phyloP scores from a whole-genome alignment of 2,329 filamentous ascomycete species.

The Acephala macrosclerotiorum region DNA sequence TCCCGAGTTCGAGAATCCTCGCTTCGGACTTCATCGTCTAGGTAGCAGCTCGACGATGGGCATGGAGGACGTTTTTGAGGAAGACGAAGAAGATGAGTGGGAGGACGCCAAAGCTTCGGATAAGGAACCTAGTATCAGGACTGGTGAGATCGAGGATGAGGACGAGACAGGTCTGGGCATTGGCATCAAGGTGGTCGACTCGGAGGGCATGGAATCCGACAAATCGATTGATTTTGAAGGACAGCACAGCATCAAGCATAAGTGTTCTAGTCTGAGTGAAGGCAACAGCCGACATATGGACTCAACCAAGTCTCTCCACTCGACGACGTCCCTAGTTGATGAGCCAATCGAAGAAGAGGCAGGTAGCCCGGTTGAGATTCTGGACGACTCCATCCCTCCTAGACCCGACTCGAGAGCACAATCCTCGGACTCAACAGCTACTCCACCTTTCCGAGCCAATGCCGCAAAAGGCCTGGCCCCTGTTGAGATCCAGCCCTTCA shows the following conservation, averaged over 20 bases:
- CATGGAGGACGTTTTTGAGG: constrained; percentile 89
- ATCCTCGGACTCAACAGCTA: constrained; percentile 45
- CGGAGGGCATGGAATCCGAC: constrained; percentile 48
- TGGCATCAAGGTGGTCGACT: constrained; percentile 55
- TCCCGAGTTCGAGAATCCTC: constrained; percentile 77
- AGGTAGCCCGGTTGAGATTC: constrained; percentile 47
- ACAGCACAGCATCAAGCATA: constrained; percentile 48
- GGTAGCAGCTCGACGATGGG: constrained; percentile 79
- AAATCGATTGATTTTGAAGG: constrained; percentile 52
- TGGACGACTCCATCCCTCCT: constrained; percentile 47
- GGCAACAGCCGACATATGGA: constrained; percentile 46
- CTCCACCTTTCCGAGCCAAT: constrained; percentile 40
- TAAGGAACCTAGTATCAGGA: constrained; percentile 44
- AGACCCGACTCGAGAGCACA: constrained; percentile 43
- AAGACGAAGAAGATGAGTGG: constrained; percentile 70
- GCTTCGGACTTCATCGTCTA: constrained; percentile 65
- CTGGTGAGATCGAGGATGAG: constrained; percentile 49
- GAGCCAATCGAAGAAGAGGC: constrained; percentile 58
- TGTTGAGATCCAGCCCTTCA: constrained; percentile 56
- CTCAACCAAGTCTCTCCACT: constrained; percentile 55
- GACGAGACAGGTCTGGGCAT: constrained; percentile 47
- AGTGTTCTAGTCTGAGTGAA: constrained; percentile 56
- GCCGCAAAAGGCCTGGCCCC: constrained; percentile 53
- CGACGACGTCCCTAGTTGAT: constrained; percentile 59
- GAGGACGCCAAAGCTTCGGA: constrained; percentile 44